Evolutionary conservation across 2,329 filamentous ascomycete species (phyloP), one percentile per base, ranked within the genome.

Genomic region (Diaporthe aspalathi): DNA sequence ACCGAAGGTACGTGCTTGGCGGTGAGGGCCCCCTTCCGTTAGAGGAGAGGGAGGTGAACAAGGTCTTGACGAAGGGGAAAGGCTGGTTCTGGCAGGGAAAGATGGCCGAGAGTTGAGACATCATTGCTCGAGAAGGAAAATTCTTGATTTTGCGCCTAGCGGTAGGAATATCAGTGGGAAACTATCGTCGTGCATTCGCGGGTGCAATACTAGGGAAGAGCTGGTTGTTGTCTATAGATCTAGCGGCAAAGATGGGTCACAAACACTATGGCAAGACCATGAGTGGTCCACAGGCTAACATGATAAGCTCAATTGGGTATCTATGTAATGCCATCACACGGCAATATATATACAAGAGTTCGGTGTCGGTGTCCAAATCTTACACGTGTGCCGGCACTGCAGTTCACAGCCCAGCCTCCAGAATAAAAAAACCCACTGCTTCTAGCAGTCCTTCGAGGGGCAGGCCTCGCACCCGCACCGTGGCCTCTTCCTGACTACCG

Each of bases 1-100:
- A 98, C 81, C 87, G 92, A 35, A 87, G 92, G 66, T 89, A 89
- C 76, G 83, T 97, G 24, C 79, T 90, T 52, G 81, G 80, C 38
- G 79, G 74, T 11, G 66, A 52, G 6, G 56, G 20, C 20, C 40
- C 67, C 53, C 24, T 73, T 56, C 72, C 72, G 47, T 29, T 73
- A 62, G 72, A 73, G 70, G 72, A 73, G 65, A 68, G 70, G 67
- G 72, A 73, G 50, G 70, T 62, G 35, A 57, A 49, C 14, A 70
- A 68, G 49, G 47, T 63, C 56, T 20, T 72, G 27, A 70, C 24
- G 67, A 68, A 40, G 22, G 63, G 72, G 1, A 63, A 49, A 57
- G 72, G 72, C 5, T 72, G 72, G 72, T 71, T 71, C 53, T 73
- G 72, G 72, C 56, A 60, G 29, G 72, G 72, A 17, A 50, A 20